A percentile compares a stretch with the other conserved stretches of the same genome.
Conservation (phyloP, 1,284 basidiomycete species). For the Termitomyces sp. region DNA sequence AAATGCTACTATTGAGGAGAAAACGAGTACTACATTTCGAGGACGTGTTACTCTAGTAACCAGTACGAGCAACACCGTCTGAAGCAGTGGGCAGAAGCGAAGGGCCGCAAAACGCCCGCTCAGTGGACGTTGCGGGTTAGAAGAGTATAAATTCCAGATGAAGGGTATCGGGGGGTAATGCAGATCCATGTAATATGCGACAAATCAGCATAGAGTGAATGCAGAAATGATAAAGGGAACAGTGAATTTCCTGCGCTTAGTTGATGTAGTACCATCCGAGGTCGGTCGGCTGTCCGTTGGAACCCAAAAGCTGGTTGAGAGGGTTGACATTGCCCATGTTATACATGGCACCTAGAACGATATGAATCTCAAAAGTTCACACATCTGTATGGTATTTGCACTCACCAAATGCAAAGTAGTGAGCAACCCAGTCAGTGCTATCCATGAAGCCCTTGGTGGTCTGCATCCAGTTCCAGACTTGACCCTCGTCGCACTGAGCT, state of each 20-base stretch:
- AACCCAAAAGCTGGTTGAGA: conserved; percentile 50
- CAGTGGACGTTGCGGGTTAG: conserved; percentile 16
- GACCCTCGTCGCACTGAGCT: conserved; percentile 41
- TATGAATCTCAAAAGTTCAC: neutral
- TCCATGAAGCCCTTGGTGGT: conserved; percentile 55
- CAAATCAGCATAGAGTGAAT: conserved; percentile 3
- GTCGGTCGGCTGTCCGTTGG: conserved; percentile 38
- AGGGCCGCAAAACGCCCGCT: conserved; percentile 17
- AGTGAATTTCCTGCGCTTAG: conserved; percentile 13
- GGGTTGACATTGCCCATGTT: conserved; percentile 67
- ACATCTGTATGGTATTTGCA: neutral
- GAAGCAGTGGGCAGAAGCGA: conserved; percentile 12
- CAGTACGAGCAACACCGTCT: conserved; percentile 18
- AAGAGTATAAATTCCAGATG: conserved; percentile 8
- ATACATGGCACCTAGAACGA: conserved; percentile 51
- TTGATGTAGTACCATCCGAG: conserved; percentile 44
- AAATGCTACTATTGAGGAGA: neutral
- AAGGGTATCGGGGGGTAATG: conserved; percentile 17
- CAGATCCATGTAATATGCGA: conserved; percentile 12
- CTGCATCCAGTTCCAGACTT: conserved; percentile 57
- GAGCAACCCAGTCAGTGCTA: conserved; percentile 44
- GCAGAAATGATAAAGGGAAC: neutral
- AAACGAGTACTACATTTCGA: conserved; percentile 7
- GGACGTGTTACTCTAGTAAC: conserved; percentile 16
- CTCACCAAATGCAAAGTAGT: conserved; percentile 69